phyloP scores from a whole-genome alignment of 768 basidiomycete species.

The Sarcomyxa edulis region DNA sequence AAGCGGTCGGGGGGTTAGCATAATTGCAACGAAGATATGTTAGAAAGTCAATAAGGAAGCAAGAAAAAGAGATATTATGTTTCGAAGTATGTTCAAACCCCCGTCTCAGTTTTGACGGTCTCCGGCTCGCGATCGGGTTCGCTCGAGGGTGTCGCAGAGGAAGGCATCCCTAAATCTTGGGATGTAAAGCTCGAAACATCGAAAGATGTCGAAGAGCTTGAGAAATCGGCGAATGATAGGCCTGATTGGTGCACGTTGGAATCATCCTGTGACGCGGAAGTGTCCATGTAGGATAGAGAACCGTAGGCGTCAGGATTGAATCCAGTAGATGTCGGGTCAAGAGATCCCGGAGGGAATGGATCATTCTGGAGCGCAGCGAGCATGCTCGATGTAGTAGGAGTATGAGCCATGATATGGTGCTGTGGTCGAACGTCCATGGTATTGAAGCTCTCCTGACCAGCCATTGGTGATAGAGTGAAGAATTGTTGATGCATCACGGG shows the following conservation, averaged over 20 bases:
- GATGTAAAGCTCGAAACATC: conserved; percentile 66
- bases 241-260: conserved; percentile 54
- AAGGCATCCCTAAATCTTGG: conserved; percentile 59
- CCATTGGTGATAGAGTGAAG: conserved; percentile 85
- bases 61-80: conserved; percentile 12
- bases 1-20: background rate
- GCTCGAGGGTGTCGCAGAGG: conserved; percentile 44
- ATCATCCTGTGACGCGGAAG: conserved; percentile 60
- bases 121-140: conserved; percentile 64
- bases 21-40: no score
- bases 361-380: conserved; percentile 82
- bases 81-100: no score
- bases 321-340: conserved; percentile 57
- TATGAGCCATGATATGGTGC: conserved; percentile 64
- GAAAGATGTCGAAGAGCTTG: conserved; percentile 56
- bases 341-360: conserved; percentile 55
- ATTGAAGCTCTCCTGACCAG: conserved; percentile 76
- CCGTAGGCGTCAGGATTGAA: conserved; percentile 70
- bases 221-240: conserved; percentile 67
- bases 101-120: conserved; percentile 57
- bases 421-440: conserved; percentile 56
- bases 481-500: conserved; percentile 90
- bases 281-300: conserved; percentile 73
- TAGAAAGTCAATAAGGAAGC: conserved; percentile 10
- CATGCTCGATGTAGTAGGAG: conserved; percentile 88